Percentiles rank a stretch among this genome's conserved stretches.
Evolutionary conservation across 257 asterid species (phyloP).

Genomic region (Solanum chaucha): DNA sequence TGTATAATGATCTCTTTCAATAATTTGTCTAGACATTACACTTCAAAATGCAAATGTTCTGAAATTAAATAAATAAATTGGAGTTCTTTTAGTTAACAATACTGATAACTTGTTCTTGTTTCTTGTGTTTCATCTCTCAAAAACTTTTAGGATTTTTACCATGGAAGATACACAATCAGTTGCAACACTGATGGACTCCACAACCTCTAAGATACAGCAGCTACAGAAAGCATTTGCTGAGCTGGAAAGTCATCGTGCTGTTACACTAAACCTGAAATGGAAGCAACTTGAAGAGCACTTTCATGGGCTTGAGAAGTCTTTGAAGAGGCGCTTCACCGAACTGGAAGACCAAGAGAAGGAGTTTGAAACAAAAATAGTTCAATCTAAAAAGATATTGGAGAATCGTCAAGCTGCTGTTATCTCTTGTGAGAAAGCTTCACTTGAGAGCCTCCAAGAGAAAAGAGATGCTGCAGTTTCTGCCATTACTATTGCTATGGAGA

Average conservation of each 20-base stretch:
- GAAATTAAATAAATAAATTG: neutral
- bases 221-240: conserved; percentile 96
- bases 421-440: conserved; percentile 75
- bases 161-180: conserved; percentile 65
- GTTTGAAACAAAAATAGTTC: conserved; percentile 61
- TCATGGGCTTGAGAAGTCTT: conserved; percentile 82
- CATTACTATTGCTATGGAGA: conserved; percentile 54
- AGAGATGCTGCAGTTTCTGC: conserved; percentile 93
- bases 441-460: conserved; percentile 85
- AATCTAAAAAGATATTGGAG: conserved; percentile 59
- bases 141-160: conserved; percentile 12
- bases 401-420: conserved; percentile 70
- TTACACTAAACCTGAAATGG: conserved; percentile 89
- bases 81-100: neutral
- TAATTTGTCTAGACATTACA: neutral
- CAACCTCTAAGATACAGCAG: conserved; percentile 81
- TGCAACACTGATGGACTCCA: conserved; percentile 58
- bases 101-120: neutral
- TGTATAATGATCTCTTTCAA: neutral
- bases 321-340: conserved; percentile 92
- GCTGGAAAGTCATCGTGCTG: conserved; percentile 84
- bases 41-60: neutral
- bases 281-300: conserved; percentile 95
- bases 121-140: neutral
- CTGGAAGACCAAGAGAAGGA: conserved; percentile 87